These are phyloP conservation scores for Aspergillus steynii DNA, from an alignment of 495 filamentous ascomycete genomes.

Conservation along the genomic window DNA sequence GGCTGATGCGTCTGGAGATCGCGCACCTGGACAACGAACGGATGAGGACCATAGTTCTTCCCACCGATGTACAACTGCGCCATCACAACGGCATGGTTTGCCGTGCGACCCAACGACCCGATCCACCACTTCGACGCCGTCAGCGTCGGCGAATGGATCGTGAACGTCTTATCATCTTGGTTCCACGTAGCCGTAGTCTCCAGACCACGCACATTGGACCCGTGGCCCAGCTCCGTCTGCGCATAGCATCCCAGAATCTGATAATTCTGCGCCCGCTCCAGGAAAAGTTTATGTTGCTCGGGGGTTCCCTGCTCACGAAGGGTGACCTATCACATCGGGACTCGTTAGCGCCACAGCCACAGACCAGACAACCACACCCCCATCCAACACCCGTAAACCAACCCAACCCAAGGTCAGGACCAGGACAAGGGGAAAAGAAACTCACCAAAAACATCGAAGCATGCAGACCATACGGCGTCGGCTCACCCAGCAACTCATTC, in stretches of 20 bases:
- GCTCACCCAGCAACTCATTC: constrained; percentile 62
- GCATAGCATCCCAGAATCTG: constrained; percentile 75
- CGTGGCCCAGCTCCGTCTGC: constrained; percentile 75
- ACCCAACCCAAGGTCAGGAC: too few species aligned
- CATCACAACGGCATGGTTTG: constrained; percentile 75
- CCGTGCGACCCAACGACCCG: constrained; percentile 68
- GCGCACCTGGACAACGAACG: constrained; percentile 74
- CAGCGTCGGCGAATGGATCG: constrained; percentile 64
- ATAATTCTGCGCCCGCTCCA: constrained; percentile 62
- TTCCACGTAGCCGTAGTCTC: constrained; percentile 76
- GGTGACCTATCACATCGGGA: constrained; percentile 48
- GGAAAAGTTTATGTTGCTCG: constrained; percentile 69
- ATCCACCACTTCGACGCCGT: constrained; percentile 82
- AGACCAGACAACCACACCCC: not conserved
- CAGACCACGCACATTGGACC: constrained; percentile 71
- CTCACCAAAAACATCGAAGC: constrained; percentile 64
- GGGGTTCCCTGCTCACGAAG: constrained; percentile 67
- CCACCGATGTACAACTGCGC: constrained; percentile 65
- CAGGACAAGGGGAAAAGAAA: not conserved
- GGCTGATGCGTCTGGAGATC: constrained; percentile 70
- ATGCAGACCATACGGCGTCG: constrained; percentile 68
- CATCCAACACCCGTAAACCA: too few species aligned
- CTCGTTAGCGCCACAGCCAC: constrained; percentile 9
- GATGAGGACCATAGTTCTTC: constrained; percentile 68
- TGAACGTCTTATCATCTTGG: constrained; percentile 65